These are phyloP conservation scores for Linum usitatissimum DNA, from an alignment of 345 rosid species.

Conservation along the genomic window DNA sequence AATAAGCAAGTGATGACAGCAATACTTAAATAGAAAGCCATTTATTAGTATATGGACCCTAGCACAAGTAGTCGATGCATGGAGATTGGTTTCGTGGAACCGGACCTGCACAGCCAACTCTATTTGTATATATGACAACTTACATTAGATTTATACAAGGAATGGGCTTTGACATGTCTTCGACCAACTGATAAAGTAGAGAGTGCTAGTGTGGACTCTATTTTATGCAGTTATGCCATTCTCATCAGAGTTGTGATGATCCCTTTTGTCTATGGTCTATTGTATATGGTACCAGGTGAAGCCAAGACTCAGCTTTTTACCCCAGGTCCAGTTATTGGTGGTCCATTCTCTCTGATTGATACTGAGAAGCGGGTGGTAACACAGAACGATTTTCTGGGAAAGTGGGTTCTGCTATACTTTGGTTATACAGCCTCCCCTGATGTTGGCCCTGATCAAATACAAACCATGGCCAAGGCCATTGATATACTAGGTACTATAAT, in stretches of 20 bases:
- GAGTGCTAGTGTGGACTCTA: background rate
- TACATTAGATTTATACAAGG: too few relatives aligned
- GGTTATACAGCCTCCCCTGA: slow-evolving; percentile 94
- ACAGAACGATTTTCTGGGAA: slow-evolving; percentile 46
- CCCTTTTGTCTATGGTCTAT: background rate
- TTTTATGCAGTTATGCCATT: background rate
- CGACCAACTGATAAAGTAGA: background rate
- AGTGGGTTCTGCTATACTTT: slow-evolving; percentile 78
- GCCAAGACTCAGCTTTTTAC: slow-evolving; percentile 10
- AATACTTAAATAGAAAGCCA: background rate
- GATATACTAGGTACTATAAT: slow-evolving; percentile 45
- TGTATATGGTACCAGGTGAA: slow-evolving; percentile 28
- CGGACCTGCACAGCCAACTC: too few relatives aligned
- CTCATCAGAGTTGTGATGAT: background rate
- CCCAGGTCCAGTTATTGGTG: slow-evolving; percentile 65
- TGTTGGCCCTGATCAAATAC: slow-evolving; percentile 73
- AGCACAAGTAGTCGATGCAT: background rate
- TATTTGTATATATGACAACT: too few relatives aligned
- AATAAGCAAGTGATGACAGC: background rate
- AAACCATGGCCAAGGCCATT: slow-evolving; percentile 50
- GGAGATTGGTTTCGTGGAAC: too few relatives aligned
- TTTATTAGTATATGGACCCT: background rate
- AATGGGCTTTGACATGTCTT: background rate
- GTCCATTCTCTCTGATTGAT: slow-evolving; percentile 61
- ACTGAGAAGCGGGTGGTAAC: slow-evolving; percentile 43